Percentiles rank a stretch among this genome's conserved stretches.
Evolutionary conservation across 2,329 filamentous ascomycete species (phyloP).

Genomic region (Ceratocystis destructans): DNA sequence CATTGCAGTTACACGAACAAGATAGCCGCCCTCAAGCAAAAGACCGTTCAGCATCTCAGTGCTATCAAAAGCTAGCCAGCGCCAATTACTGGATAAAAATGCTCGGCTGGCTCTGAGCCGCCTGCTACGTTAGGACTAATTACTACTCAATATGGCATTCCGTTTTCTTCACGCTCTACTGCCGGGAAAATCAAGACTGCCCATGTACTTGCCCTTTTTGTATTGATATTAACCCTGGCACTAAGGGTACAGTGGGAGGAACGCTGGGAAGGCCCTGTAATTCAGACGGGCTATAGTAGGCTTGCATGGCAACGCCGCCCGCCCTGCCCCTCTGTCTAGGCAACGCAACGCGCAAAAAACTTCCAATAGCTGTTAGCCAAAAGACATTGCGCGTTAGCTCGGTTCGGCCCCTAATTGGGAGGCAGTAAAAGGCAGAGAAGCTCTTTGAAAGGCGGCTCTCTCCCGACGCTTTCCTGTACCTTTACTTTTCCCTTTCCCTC

Average conservation of each 20-base stretch:
- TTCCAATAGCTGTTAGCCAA: background rate
- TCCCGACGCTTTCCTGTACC: background rate
- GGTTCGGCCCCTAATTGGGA: background rate
- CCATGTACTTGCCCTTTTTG: no score
- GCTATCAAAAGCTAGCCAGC: no score
- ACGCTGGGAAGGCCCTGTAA: background rate
- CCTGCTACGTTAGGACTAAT: no score
- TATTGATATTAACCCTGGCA: background rate
- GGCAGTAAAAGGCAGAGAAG: background rate
- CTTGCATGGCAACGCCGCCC: background rate
- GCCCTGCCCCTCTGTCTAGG: background rate
- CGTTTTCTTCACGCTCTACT: no score
- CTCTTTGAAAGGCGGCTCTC: background rate
- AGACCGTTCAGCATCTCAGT: no score
- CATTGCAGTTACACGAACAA: no score
- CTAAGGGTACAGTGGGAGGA: background rate
- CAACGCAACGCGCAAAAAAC: conserved; percentile 1
- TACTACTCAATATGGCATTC: no score
- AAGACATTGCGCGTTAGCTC: background rate
- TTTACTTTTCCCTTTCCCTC: background rate
- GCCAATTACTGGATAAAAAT: no score
- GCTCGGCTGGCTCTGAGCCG: no score
- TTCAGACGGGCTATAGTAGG: background rate
- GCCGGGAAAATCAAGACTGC: no score
- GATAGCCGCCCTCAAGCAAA: no score